Base-by-base conservation (phyloP, 768 basidiomycete genomes). In the Galerina sulciceps region DNA sequence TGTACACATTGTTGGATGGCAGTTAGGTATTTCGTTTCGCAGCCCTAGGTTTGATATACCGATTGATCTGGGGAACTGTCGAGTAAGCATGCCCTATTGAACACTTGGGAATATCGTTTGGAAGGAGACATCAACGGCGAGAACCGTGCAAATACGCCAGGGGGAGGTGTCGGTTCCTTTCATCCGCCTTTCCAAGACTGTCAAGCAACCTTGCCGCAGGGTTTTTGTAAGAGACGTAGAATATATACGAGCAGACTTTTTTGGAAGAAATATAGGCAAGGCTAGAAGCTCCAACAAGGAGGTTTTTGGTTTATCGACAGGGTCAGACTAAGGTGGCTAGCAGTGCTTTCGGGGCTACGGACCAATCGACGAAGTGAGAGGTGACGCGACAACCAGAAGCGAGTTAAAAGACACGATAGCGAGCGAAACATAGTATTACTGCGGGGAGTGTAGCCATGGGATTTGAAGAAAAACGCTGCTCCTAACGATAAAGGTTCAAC, bases 391-490 rank as follows among this genome's bases (percentile, higher is more conserved):
- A 64, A 0, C 78, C 78, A 0, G 75, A 69, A 1, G 47, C 59
- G 4, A 81, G 75, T 1, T 63, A 59, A 0, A 61, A 44, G 17
- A 79, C 34, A 82, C 69, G 13, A 81, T 68, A 26, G 83, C 52
- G 82, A 83, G 0, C 80, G 81, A 40, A 85, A 77, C 76, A 81
- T 82, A 20, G 63, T 61, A 15, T 70, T 69, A 15, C 68, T 61
- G 1, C 77, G 75, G 3, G 80, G 81, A 0, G 81, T 82, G 53
- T 83, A 82, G 35, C 73, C 67, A 57, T 82, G 83, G 1, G 77
- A 45, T 58, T 81, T 81, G 71, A 83, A 83, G 61, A 80, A 83
- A 0, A 73, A 65, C 2, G 66, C 67, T n/a, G 61, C 56, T 1
- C 65, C 69, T 71, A 45, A 6, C 9, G 46, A 37, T 6, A 26